These are phyloP conservation scores for Tarenaya hassleriana DNA, from an alignment of 345 rosid species.

Conservation along the genomic window DNA sequence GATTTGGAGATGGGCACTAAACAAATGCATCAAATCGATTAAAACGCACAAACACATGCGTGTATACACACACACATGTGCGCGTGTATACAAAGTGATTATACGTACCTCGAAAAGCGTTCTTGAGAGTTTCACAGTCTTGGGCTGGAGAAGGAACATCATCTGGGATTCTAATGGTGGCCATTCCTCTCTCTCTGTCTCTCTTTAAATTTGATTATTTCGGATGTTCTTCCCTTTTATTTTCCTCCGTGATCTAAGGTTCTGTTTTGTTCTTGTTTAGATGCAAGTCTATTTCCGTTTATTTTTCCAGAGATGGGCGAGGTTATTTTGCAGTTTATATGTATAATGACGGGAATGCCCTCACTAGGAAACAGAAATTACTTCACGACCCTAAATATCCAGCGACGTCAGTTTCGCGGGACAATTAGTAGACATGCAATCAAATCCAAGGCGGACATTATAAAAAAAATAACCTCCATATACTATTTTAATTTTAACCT, in stretches of 20 bases:
- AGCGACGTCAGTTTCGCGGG: too few relatives aligned
- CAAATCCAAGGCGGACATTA: too few relatives aligned
- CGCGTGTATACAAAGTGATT: neutral
- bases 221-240: neutral
- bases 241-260: neutral
- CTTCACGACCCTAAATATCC: too few relatives aligned
- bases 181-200: conserved; percentile 19
- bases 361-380: neutral
- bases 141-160: conserved; percentile 62
- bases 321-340: too few relatives aligned
- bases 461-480: too few relatives aligned
- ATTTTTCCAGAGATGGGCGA: neutral
- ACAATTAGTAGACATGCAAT: too few relatives aligned
- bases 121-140: conserved; percentile 50
- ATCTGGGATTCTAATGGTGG: conserved; percentile 50
- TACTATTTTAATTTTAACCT: too few relatives aligned
- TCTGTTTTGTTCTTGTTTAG: neutral
- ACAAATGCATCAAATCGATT: too few relatives aligned
- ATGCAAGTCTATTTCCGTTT: neutral
- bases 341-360: neutral
- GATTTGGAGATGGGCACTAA: neutral
- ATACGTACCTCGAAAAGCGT: conserved; percentile 59
- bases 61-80: neutral
- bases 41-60: conserved; percentile 1
- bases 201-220: neutral